Conservation (phyloP, 257 asterid species). For the Scutellaria baicalensis region DNA sequence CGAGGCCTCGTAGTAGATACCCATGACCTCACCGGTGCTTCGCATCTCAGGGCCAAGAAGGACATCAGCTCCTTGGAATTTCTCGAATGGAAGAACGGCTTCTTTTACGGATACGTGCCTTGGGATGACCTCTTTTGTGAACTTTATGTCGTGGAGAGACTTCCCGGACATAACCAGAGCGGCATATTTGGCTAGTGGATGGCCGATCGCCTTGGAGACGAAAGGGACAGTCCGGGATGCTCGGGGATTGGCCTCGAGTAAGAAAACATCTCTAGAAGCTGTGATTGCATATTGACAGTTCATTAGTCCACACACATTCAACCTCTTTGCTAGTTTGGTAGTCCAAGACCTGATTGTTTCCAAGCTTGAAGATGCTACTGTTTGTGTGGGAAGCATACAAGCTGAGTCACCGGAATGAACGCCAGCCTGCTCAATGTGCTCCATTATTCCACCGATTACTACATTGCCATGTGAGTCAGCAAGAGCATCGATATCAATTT, state of each 20-base stretch:
- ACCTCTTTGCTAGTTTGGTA: conserved; percentile 62
- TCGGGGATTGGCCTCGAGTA: conserved; percentile 95
- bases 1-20: conserved; percentile 54
- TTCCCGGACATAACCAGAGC: conserved; percentile 95
- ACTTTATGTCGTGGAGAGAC: conserved; percentile 57
- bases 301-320: conserved; percentile 84
- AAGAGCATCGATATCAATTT: conserved; percentile 81
- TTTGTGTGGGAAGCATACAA: conserved; percentile 86
- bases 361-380: conserved; percentile 61
- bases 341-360: conserved; percentile 82
- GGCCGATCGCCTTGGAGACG: conserved; percentile 96
- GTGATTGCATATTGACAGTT: conserved; percentile 93
- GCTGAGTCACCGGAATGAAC: conserved; percentile 98
- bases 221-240: conserved; percentile 96
- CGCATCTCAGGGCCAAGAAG: conserved; percentile 98
- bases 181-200: conserved; percentile 88
- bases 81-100: conserved; percentile 94
- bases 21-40: conserved; percentile 99
- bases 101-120: conserved; percentile 83
- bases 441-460: conserved; percentile 99
- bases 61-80: conserved; percentile 92
- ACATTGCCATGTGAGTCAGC: conserved; percentile 76
- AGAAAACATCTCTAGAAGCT: conserved; percentile 73
- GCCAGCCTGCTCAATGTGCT: conserved; percentile 97
- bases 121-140: conserved; percentile 81